These are phyloP conservation scores for Blastobotrys proliferans DNA, from an alignment of 1,139 yeast genomes.

Conservation along the genomic window DNA sequence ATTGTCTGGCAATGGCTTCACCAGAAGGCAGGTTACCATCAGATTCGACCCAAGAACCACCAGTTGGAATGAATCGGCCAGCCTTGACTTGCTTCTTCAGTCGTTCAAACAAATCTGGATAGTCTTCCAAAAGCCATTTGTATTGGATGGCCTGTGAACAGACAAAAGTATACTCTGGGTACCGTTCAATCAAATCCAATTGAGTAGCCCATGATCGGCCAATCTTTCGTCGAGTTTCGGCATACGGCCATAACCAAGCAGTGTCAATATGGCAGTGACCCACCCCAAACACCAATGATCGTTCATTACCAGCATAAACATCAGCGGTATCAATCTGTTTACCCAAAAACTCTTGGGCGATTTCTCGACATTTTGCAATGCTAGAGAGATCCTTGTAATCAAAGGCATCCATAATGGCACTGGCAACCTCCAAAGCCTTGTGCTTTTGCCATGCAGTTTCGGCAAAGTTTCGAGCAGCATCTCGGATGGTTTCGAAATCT, in stretches of 20 bases:
- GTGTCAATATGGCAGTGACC: slow-evolving; percentile 96
- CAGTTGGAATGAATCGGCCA: slow-evolving; percentile 82
- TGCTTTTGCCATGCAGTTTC: slow-evolving; percentile 76
- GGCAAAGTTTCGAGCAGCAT: slow-evolving; percentile 81
- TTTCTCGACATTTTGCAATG: slow-evolving; percentile 56
- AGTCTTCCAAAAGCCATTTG: slow-evolving; percentile 79
- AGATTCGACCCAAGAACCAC: slow-evolving; percentile 96
- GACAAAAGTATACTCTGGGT: slow-evolving; percentile 86
- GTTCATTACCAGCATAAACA: slow-evolving; percentile 39
- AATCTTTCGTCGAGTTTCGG: slow-evolving; percentile 82
- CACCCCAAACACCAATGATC: slow-evolving; percentile 57
- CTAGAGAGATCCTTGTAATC: slow-evolving; percentile 39
- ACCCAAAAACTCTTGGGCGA: slow-evolving; percentile 67
- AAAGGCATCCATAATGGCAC: slow-evolving; percentile 75
- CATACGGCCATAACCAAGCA: slow-evolving; percentile 97
- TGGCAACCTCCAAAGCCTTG: slow-evolving; percentile 73
- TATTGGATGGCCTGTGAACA: slow-evolving; percentile 95
- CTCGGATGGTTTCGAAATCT: slow-evolving; percentile 84
- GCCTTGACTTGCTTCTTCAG: slow-evolving; percentile 61
- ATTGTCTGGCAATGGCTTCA: slow-evolving; percentile 82
- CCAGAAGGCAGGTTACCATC: slow-evolving; percentile 91
- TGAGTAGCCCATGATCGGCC: slow-evolving; percentile 94
- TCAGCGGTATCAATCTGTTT: slow-evolving; percentile 54
- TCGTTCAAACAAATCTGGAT: slow-evolving; percentile 66
- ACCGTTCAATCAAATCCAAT: slow-evolving; percentile 70